These are phyloP conservation scores for Quercus alba DNA, from an alignment of 306 rosid species.

Conservation along the genomic window DNA sequence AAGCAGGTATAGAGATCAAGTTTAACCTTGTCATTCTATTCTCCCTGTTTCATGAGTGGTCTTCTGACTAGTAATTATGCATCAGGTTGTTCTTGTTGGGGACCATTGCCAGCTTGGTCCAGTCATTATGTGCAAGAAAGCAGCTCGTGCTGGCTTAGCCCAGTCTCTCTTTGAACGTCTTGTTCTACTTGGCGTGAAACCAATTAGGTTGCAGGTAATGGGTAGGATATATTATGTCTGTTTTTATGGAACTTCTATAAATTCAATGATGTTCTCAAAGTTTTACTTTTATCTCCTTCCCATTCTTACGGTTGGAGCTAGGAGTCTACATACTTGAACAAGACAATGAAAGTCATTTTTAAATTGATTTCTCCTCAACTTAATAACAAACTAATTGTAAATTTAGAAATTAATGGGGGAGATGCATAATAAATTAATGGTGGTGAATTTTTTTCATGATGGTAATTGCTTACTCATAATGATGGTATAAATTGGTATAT, in stretches of 20 bases:
- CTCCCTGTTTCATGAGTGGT: background rate
- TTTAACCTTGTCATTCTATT: background rate
- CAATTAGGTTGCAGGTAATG: constrained; percentile 95
- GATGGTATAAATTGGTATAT: background rate
- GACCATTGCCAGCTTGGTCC: constrained; percentile 99
- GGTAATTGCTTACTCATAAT: background rate
- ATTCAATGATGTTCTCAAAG: background rate
- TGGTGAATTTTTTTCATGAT: background rate
- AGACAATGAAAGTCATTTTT: background rate
- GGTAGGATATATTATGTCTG: background rate
- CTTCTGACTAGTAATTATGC: constrained; percentile 22
- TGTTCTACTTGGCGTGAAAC: constrained; percentile 94
- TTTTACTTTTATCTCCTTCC: background rate
- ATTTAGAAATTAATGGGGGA: background rate
- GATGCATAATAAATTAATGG: background rate
- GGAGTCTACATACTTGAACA: background rate
- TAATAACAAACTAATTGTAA: background rate
- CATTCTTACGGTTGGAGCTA: background rate
- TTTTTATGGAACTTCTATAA: background rate
- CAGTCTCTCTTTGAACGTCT: constrained; percentile 99
- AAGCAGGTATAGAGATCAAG: constrained; percentile 67
- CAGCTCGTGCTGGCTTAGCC: constrained; percentile 99
- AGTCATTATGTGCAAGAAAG: constrained; percentile 99
- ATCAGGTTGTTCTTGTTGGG: constrained; percentile 96
- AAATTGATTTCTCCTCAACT: background rate